These are phyloP conservation scores for Dendrobium huoshanense DNA, from an alignment of 106 monocot species.

Conservation along the genomic window DNA sequence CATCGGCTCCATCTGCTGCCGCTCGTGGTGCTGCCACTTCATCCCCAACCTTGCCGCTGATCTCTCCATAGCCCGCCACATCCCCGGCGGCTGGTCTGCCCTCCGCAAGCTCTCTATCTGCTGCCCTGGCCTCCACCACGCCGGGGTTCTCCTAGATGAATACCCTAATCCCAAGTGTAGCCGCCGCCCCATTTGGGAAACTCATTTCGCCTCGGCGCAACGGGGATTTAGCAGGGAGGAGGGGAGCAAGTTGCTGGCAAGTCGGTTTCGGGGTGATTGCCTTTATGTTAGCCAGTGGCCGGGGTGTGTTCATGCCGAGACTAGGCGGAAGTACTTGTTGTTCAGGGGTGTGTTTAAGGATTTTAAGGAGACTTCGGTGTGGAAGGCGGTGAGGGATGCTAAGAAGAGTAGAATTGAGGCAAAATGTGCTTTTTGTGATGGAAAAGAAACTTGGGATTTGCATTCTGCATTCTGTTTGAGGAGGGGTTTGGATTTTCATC, in stretches of 20 bases:
- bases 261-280: conserved; percentile 6
- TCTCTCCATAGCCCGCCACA: neutral
- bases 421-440: conserved; percentile 5
- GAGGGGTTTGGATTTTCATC: conserved; percentile 13
- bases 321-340: neutral
- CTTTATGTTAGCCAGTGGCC: conserved; percentile 10
- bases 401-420: conserved; percentile 6
- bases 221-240: conserved; percentile 1
- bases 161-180: conserved; percentile 3
- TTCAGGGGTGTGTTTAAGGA: conserved; percentile 5
- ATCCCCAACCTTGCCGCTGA: neutral
- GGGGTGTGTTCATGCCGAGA: conserved; percentile 2
- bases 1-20: conserved; percentile 4
- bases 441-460: conserved; percentile 11
- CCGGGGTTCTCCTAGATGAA: conserved; percentile 6
- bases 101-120: conserved; percentile 12
- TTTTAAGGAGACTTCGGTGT: neutral
- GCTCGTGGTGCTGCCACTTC: conserved; percentile 5
- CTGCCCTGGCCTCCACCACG: conserved; percentile 13
- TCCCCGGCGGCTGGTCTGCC: conserved; percentile 7
- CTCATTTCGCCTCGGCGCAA: neutral
- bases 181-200: conserved; percentile 8
- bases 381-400: conserved; percentile 4
- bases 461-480: conserved; percentile 10
- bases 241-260: conserved; percentile 10